Conservation (phyloP, 179 eudicot genomes). For the Camellia oleifera region DNA sequence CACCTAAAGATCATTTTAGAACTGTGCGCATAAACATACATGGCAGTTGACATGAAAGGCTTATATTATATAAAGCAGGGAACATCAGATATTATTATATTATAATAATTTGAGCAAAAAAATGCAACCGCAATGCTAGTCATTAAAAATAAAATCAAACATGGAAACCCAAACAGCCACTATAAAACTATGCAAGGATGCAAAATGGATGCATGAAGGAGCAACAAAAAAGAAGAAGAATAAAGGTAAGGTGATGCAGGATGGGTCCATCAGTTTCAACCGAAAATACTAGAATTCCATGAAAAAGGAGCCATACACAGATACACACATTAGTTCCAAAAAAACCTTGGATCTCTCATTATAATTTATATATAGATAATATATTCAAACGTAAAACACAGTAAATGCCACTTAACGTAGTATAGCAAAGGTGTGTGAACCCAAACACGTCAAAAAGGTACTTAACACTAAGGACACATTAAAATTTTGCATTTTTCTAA, state of each 20-base stretch:
- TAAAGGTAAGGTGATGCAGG: not conserved
- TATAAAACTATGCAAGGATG: not conserved
- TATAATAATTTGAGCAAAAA: not conserved
- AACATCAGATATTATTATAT: not conserved
- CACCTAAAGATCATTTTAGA: constrained; percentile 48
- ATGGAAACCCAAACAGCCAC: not conserved
- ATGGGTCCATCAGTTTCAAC: not conserved
- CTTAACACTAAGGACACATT: not conserved
- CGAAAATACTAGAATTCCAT: not conserved
- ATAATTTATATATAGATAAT: not conserved
- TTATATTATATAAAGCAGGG: not conserved
- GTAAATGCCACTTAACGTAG: not conserved
- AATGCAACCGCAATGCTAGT: not conserved
- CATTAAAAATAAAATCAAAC: not conserved
- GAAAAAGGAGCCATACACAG: not conserved
- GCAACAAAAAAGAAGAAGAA: not conserved
- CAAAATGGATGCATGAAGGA: not conserved
- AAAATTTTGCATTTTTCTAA: too few species aligned
- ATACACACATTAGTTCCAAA: not conserved
- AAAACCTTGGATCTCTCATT: not conserved
- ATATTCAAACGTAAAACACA: not conserved
- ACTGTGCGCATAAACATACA: not conserved
- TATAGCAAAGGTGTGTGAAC: not conserved
- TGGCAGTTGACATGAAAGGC: not conserved
- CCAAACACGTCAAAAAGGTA: not conserved